Conservation (phyloP, 2,329 filamentous ascomycete genomes). For the Aspergillus sp. region DNA sequence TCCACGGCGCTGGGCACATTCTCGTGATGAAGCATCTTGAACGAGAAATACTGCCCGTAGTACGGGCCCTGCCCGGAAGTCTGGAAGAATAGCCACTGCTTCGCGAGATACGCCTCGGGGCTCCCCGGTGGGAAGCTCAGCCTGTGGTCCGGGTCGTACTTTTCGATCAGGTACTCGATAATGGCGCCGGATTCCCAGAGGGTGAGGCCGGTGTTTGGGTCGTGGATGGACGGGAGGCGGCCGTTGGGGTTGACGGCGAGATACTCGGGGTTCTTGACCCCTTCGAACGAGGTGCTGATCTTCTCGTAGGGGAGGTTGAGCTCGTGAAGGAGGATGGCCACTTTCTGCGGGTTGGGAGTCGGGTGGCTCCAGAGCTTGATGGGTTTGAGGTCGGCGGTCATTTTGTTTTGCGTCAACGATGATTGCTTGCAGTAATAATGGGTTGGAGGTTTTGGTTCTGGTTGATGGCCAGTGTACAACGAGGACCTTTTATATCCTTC, state of each 20-base stretch:
- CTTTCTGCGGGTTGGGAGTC: constrained; percentile 18
- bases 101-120: constrained; percentile 23
- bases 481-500: too few species aligned
- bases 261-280: constrained; percentile 17
- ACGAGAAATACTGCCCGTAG: constrained; percentile 38
- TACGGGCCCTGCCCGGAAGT: constrained; percentile 39
- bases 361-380: constrained; percentile 6
- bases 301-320: constrained; percentile 18
- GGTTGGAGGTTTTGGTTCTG: too few species aligned
- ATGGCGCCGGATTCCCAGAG: constrained; percentile 38
- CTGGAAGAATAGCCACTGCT: constrained; percentile 37
- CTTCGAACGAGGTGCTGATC: constrained; percentile 7
- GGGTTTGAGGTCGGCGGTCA: too few species aligned
- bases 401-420: too few species aligned
- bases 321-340: constrained; percentile 19
- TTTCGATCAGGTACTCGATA: constrained; percentile 32
- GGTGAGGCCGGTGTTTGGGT: constrained; percentile 25
- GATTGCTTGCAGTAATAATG: too few species aligned
- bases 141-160: constrained; percentile 29
- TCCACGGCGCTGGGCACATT: constrained; percentile 32
- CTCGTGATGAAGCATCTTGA: constrained; percentile 30
- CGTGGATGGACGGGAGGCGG: constrained; percentile 20
- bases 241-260: constrained; percentile 17
- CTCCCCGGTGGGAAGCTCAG: constrained; percentile 19
- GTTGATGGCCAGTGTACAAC: too few species aligned